phyloP scores from a whole-genome alignment of 2,329 filamentous ascomycete species.

The Colletotrichum siamense region DNA sequence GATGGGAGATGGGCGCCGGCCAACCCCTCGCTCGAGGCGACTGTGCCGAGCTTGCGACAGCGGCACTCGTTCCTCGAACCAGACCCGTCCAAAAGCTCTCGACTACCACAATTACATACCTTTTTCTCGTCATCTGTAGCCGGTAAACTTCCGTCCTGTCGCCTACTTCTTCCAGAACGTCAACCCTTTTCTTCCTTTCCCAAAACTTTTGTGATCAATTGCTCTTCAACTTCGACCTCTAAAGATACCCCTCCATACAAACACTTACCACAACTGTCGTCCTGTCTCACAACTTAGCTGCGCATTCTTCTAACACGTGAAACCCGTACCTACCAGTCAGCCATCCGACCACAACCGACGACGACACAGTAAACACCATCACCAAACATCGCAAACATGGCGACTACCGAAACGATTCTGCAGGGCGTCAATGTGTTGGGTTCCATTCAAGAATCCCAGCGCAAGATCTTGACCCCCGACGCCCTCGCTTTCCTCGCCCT shows the following conservation, averaged over 20 bases:
- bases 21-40: slow-evolving; percentile 8
- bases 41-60: slow-evolving; percentile 20
- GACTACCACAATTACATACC: background rate
- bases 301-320: slow-evolving; percentile 15
- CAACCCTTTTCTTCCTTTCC: background rate
- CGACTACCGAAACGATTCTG: slow-evolving; percentile 70
- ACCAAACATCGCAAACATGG: slow-evolving; percentile 54
- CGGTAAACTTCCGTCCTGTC: background rate
- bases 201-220: background rate
- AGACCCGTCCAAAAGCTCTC: background rate
- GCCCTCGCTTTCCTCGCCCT: slow-evolving; percentile 92
- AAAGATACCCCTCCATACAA: slow-evolving; percentile 1
- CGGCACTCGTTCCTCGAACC: background rate
- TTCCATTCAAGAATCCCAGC: slow-evolving; percentile 75
- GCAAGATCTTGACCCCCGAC: slow-evolving; percentile 90
- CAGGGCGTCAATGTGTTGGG: slow-evolving; percentile 65
- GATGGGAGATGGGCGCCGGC: slow-evolving; percentile 18
- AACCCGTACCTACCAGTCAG: background rate
- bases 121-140: slow-evolving; percentile 4
- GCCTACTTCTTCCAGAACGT: slow-evolving; percentile 6
- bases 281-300: slow-evolving; percentile 1
- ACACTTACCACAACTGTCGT: slow-evolving; percentile 1
- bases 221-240: background rate
- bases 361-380: background rate
- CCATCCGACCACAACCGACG: background rate